Evolutionary conservation across 2,329 filamentous ascomycete species (phyloP).

Genomic region (Dothidotthia symphoricarpi): DNA sequence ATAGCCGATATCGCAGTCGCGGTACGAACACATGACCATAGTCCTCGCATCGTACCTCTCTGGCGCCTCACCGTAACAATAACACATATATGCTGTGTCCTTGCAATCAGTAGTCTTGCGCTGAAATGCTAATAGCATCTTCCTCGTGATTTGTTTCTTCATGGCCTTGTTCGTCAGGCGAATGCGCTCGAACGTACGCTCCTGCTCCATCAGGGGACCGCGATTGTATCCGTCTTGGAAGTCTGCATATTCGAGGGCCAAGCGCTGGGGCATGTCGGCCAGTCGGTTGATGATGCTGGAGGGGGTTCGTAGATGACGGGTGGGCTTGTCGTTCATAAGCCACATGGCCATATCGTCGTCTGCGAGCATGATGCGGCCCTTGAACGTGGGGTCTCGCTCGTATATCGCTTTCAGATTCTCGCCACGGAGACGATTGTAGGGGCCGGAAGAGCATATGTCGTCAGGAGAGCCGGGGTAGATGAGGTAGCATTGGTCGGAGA

Average conservation of each 20-base stretch:
- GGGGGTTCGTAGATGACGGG: no score
- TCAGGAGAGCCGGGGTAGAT: slow-evolving; percentile 11
- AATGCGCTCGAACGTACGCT: slow-evolving; percentile 13
- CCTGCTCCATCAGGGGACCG: slow-evolving; percentile 19
- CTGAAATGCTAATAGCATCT: slow-evolving; percentile 10
- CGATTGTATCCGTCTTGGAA: slow-evolving; percentile 6
- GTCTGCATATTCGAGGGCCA: slow-evolving; percentile 13
- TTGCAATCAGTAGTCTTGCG: background rate
- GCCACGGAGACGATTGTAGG: slow-evolving; percentile 21
- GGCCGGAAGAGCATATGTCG: slow-evolving; percentile 12
- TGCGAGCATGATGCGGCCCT: slow-evolving; percentile 25
- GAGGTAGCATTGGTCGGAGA: slow-evolving; percentile 19
- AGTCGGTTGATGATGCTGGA: background rate
- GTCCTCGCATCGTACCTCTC: background rate
- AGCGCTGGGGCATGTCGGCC: slow-evolving; percentile 9
- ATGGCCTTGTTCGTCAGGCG: slow-evolving; percentile 11
- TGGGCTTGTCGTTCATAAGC: slow-evolving; percentile 3
- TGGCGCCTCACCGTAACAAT: slow-evolving; percentile 13
- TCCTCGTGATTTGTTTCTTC: slow-evolving; percentile 5
- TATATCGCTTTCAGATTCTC: slow-evolving; percentile 20
- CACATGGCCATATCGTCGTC: slow-evolving; percentile 20
- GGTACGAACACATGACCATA: slow-evolving; percentile 17
- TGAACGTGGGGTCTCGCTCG: slow-evolving; percentile 13
- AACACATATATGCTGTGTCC: slow-evolving; percentile 15
- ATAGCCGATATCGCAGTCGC: slow-evolving; percentile 12